Base-by-base conservation (phyloP, 2,329 filamentous ascomycete species). In the Penicillium capsulatum region DNA sequence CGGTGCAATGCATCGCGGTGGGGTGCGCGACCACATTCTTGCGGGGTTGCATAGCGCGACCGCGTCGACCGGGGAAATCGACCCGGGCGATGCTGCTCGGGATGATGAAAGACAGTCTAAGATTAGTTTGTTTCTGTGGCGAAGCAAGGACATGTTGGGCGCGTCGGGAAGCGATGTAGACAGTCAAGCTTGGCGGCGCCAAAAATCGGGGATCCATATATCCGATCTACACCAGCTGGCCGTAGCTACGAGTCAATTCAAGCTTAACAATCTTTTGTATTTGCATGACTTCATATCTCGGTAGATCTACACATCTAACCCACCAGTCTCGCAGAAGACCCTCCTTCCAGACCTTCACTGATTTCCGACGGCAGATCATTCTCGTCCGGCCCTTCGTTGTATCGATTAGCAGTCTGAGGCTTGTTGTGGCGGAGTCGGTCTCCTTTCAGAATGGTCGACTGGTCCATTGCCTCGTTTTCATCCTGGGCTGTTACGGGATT, bases 391-490 rank as follows among this genome's bases (percentile, higher is more conserved):
- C 19, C 19, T 22, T 22, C 19, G 19, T 22, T 22, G 9, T 22
- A 22, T 22, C 19, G 19, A 22, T 22, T 22, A 9, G 5, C 9
- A 9, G 19, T 22, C 19, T 9, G 19, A 22, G 19, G 19, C 19
- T 22, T 5, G 9, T 5, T 11, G n/a, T 28, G 13, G 26, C 9
- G 13, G 6, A 28, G 26, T 11, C 26, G 26, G n/a, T 14, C 26
- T n/a, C 26, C 26, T 11, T 14, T 28, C 10, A 58, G 16, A 14
- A 56, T 48, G 31, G 54, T 55, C 7, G 33, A 49, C 14, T 38
- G 19, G 8, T 53, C 41, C 22, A 32, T 50, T 2, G 50, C 55
- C 27, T 55, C 49, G 2, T 38, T 26, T 20, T 59, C 56, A 17
- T 60, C 55, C 6, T 47, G 34, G 8, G 27, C 39, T 39, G 29